phyloP scores from a whole-genome alignment of 768 basidiomycete genomes.

The Rhodocollybia butyracea region DNA sequence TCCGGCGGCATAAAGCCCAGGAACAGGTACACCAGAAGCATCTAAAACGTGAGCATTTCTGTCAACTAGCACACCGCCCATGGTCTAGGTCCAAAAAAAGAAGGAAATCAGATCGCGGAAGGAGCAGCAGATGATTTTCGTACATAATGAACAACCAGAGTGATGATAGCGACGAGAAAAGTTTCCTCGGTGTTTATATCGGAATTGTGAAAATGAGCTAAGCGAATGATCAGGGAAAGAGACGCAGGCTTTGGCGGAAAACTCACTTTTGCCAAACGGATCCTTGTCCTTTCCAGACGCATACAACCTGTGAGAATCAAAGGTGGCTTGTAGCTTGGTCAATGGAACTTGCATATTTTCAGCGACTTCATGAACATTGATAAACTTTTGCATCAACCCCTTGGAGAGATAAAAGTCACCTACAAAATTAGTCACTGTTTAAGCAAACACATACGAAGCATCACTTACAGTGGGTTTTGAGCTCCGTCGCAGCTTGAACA shows the following conservation, averaged over 20 bases:
- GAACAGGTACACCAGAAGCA: slow-evolving; percentile 11
- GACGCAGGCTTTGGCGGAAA: not conserved
- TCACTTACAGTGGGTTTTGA: slow-evolving; percentile 18
- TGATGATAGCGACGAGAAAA: slow-evolving; percentile 21
- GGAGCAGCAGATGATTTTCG: too few relatives aligned
- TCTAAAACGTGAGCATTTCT: slow-evolving; percentile 18
- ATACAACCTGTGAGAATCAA: slow-evolving; percentile 10
- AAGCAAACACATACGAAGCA: not conserved
- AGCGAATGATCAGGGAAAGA: not conserved
- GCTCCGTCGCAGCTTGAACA: slow-evolving; percentile 15
- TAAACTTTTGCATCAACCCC: slow-evolving; percentile 21
- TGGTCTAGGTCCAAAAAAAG: slow-evolving; percentile 14
- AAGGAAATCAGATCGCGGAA: too few relatives aligned
- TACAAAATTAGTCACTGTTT: not conserved
- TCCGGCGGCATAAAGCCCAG: slow-evolving; percentile 23
- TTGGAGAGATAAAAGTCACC: slow-evolving; percentile 25
- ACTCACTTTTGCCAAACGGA: slow-evolving; percentile 15
- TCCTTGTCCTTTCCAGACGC: slow-evolving; percentile 16
- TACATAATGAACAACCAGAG: slow-evolving; percentile 26
- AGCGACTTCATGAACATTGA: slow-evolving; percentile 17
- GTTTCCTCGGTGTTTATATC: slow-evolving; percentile 12
- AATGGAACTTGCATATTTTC: slow-evolving; percentile 13
- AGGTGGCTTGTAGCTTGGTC: slow-evolving; percentile 12
- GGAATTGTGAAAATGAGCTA: slow-evolving; percentile 12
- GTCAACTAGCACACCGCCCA: slow-evolving; percentile 23